These are phyloP conservation scores for Cardamine resedifolia DNA, from an alignment of 345 rosid genomes.

Conservation along the genomic window DNA sequence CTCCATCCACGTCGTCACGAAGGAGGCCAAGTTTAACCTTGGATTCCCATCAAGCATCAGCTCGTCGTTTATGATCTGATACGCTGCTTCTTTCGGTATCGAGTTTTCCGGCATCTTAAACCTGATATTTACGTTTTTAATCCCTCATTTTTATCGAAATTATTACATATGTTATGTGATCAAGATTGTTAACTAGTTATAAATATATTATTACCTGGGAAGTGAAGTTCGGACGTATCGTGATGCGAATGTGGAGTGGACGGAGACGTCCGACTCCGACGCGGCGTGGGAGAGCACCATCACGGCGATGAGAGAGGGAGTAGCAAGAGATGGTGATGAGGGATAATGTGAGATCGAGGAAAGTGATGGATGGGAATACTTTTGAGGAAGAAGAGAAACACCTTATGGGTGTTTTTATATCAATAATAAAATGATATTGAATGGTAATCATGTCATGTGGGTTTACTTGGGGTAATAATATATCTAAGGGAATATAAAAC, in stretches of 20 bases:
- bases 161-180: not conserved
- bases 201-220: conserved; percentile 46
- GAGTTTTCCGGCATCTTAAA: conserved; percentile 80
- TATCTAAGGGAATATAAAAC: too few species aligned
- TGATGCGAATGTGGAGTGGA: conserved; percentile 83
- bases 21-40: conserved; percentile 83
- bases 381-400: conserved; percentile 6
- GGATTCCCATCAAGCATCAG: conserved; percentile 90
- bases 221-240: conserved; percentile 77
- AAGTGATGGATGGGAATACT: conserved; percentile 9
- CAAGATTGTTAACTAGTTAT: not conserved
- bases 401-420: conserved; percentile 21
- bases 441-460: conserved; percentile 8
- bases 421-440: not conserved
- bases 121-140: conserved; percentile 37
- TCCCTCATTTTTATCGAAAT: not conserved
- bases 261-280: conserved; percentile 56
- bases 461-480: not conserved
- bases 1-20: conserved; percentile 96
- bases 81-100: conserved; percentile 91
- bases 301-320: conserved; percentile 10
- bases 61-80: conserved; percentile 84
- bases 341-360: not conserved
- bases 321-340: too few species aligned
- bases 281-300: conserved; percentile 66